Evolutionary conservation across 108 stramenopile species (phyloP), one percentile per base, ranked within the genome.

Genomic region (Cyclotella distinguenda): DNA sequence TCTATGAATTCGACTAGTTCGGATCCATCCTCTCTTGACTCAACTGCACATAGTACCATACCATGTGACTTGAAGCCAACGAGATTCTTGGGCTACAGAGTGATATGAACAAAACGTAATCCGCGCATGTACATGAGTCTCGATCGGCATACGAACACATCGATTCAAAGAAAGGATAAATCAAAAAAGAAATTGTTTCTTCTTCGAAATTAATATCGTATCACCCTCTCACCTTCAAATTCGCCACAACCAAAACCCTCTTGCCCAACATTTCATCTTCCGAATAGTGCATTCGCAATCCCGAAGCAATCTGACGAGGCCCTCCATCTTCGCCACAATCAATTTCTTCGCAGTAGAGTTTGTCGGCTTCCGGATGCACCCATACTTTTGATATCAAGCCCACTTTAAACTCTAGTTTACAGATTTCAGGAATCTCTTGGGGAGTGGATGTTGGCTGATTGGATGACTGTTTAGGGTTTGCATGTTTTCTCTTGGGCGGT

Each of bases 271-370:
- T 92, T 71, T 93, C 82, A 16, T 95, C 96, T 57, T 78, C 54
- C 4, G 79, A 79, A 80, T 95, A 95, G 80, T 98, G 94, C 6
- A 79, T 74, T 47, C 89, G 69, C 18, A 99, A 78, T 31, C 97
- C 97, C 18, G 90, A 93, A 11, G 95, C 95, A 68, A 97, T 96
- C 69, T 79, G 83, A 30, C 97, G 81, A n/a, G 84, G 83, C 27
- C 77, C 66, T 26, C 44, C 75, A 8, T 77, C 89, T 71, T 99
- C 97, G 18, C 99, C 99, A 12, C 84, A 64, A 63, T 99, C 97
- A 68, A 99, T 97, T 74, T 98, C 90, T 76, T 97, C 96, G 65
- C 99, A 99, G 70, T 91, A 97, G 3, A 99, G 72, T 67, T 97
- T 98, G 22, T 98, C 98, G 7, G 97, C 93, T 26, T 95, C 91